These are phyloP conservation scores for Calycina marina DNA, from an alignment of 2,329 filamentous ascomycete species.

Conservation along the genomic window DNA sequence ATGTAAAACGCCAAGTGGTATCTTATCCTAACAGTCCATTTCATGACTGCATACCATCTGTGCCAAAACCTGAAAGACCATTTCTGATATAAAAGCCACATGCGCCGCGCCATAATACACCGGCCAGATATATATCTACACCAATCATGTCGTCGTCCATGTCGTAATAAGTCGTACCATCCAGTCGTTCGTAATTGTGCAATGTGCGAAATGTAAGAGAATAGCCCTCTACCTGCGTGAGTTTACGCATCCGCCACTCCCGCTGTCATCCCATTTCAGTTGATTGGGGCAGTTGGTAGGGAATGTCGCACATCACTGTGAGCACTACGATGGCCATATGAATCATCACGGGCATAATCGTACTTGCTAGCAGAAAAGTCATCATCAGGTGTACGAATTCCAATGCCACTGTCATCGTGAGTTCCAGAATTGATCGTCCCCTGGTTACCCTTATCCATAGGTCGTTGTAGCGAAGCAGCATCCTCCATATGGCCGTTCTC, in stretches of 20 bases:
- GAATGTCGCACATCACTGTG: no score
- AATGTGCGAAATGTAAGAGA: no score
- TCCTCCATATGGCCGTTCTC: slow-evolving; percentile 12
- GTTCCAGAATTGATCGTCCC: slow-evolving; percentile 31
- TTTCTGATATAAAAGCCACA: slow-evolving; percentile 2
- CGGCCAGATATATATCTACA: slow-evolving; percentile 12
- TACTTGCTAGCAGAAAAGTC: slow-evolving; percentile 49
- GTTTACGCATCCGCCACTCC: no score
- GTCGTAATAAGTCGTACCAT: slow-evolving; percentile 8
- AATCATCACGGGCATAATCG: slow-evolving; percentile 24
- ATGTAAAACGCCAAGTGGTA: no score
- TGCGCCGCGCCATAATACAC: slow-evolving; percentile 11
- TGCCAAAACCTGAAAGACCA: no score
- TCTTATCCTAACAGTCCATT: no score
- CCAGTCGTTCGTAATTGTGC: no score
- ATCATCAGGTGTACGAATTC: slow-evolving; percentile 52
- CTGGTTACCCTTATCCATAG: slow-evolving; percentile 28
- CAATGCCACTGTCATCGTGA: slow-evolving; percentile 63
- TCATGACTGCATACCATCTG: no score
- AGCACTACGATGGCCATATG: no score
- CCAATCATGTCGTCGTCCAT: slow-evolving; percentile 14
- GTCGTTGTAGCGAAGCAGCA: slow-evolving; percentile 12
- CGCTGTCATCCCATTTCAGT: no score
- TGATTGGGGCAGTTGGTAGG: no score
- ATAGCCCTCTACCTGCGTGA: no score